phyloP scores from a whole-genome alignment of 1,284 basidiomycete genomes.

The Phaffia rhodozyma region DNA sequence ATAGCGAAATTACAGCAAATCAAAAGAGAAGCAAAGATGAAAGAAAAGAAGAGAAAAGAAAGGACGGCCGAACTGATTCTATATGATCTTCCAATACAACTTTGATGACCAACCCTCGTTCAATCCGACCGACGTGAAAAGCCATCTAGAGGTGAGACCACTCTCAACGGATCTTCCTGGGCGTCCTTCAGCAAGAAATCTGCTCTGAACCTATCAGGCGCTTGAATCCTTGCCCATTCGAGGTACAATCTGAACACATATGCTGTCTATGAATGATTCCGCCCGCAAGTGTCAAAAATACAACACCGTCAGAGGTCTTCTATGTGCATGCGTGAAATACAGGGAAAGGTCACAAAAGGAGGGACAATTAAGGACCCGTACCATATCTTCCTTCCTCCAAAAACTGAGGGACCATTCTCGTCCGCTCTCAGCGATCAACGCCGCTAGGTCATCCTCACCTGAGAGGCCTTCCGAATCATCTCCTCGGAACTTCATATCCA shows the following conservation, averaged over 20 bases:
- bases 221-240: constrained; percentile 11
- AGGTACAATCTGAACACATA: constrained; percentile 16
- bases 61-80: too few relatives aligned
- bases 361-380: not conserved
- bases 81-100: too few relatives aligned
- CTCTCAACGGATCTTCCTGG: too few relatives aligned
- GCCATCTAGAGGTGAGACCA: too few relatives aligned
- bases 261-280: not conserved
- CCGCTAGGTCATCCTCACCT: constrained; percentile 9
- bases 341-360: not conserved
- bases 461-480: not conserved
- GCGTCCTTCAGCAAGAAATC: not conserved
- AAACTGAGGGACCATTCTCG: constrained; percentile 1
- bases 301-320: not conserved
- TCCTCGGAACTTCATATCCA: constrained; percentile 1
- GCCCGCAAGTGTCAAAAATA: not conserved
- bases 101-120: too few relatives aligned
- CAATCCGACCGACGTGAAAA: too few relatives aligned
- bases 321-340: not conserved
- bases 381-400: constrained; percentile 17
- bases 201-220: not conserved
- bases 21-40: not conserved
- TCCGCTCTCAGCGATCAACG: constrained; percentile 8
- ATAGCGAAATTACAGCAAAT: not conserved
- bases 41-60: not conserved